These are phyloP conservation scores for Cryptococcus wingfieldii DNA, from an alignment of 1,284 basidiomycete species.

Conservation along the genomic window DNA sequence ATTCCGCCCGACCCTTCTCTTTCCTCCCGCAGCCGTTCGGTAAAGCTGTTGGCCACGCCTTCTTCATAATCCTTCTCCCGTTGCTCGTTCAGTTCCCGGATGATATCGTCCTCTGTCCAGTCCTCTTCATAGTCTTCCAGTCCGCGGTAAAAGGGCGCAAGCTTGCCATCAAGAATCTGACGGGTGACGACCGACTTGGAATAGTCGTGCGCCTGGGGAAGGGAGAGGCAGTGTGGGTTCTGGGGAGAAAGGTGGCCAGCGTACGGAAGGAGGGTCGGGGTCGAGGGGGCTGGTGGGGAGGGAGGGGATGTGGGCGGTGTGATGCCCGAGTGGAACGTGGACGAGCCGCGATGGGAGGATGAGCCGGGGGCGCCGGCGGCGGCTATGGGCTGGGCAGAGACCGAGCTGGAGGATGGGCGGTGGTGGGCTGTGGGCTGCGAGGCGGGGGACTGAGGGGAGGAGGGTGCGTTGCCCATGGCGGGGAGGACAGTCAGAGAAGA, in stretches of 20 bases:
- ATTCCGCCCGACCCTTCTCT: constrained; percentile 20
- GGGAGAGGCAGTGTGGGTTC: constrained; percentile 74
- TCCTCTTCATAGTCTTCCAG: constrained; percentile 85
- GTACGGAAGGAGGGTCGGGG: constrained; percentile 53
- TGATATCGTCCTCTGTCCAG: constrained; percentile 79
- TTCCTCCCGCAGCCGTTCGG: constrained; percentile 33
- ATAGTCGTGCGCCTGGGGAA: constrained; percentile 68
- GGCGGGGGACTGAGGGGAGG: constrained; percentile 18
- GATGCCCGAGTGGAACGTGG: constrained; percentile 30
- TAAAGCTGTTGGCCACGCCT: constrained; percentile 34
- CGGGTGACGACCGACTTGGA: constrained; percentile 79
- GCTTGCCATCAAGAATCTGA: constrained; percentile 77
- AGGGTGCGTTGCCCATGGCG: constrained; percentile 39
- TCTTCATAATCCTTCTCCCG: constrained; percentile 37
- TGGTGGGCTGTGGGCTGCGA: constrained; percentile 2
- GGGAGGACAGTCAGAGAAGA: not conserved
- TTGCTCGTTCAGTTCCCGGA: constrained; percentile 44
- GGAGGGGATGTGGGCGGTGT: constrained; percentile 32
- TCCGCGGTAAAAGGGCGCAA: constrained; percentile 94
- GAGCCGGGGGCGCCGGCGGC: not conserved
- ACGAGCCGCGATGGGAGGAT: not conserved
- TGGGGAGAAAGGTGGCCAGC: constrained; percentile 77
- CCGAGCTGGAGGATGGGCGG: not conserved
- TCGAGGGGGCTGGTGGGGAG: constrained; percentile 59
- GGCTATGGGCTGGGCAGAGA: constrained; percentile 9